Conservation (phyloP, 768 basidiomycete species). For the Collybiopsis luxurians region DNA sequence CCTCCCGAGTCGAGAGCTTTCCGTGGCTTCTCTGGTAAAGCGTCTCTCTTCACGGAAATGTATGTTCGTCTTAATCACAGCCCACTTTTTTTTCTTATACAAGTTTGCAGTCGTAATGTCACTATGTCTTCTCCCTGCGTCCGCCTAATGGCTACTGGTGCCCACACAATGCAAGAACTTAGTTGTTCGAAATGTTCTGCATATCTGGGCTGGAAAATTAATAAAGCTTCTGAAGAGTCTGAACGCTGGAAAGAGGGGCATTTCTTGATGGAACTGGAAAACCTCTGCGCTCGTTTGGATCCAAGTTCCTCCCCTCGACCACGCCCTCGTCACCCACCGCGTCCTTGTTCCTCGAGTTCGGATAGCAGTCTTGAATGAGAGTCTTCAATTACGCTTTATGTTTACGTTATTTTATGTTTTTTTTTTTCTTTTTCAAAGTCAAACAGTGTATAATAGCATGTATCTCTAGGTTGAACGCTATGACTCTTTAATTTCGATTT, state of each 20-base stretch:
- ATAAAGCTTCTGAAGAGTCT: slow-evolving; percentile 50
- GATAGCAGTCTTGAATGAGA: slow-evolving; percentile 13
- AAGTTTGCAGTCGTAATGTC: slow-evolving; percentile 43
- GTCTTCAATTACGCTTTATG: too few relatives aligned
- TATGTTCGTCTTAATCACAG: slow-evolving; percentile 24
- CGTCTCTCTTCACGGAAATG: slow-evolving; percentile 56
- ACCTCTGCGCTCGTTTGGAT: slow-evolving; percentile 25
- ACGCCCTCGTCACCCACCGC: neutral
- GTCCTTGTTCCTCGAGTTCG: slow-evolving; percentile 8
- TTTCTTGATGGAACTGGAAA: slow-evolving; percentile 57
- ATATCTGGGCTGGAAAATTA: slow-evolving; percentile 64
- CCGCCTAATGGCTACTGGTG: slow-evolving; percentile 61
- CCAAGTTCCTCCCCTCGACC: neutral
- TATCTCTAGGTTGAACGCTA: slow-evolving; percentile 3
- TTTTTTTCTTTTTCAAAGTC: neutral
- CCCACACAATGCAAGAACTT: slow-evolving; percentile 59
- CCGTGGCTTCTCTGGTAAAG: slow-evolving; percentile 56
- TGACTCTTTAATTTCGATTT: neutral
- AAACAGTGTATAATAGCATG: neutral
- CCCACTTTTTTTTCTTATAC: neutral
- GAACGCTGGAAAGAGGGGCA: slow-evolving; percentile 66
- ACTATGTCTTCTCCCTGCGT: slow-evolving; percentile 41
- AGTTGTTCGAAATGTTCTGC: slow-evolving; percentile 45
- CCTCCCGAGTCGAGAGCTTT: slow-evolving; percentile 46
- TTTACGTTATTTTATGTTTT: neutral